Evolutionary conservation across 371 early-diverging fungal genomes (phyloP).

Genomic region (Homolaphlyctis polyrhiza): DNA sequence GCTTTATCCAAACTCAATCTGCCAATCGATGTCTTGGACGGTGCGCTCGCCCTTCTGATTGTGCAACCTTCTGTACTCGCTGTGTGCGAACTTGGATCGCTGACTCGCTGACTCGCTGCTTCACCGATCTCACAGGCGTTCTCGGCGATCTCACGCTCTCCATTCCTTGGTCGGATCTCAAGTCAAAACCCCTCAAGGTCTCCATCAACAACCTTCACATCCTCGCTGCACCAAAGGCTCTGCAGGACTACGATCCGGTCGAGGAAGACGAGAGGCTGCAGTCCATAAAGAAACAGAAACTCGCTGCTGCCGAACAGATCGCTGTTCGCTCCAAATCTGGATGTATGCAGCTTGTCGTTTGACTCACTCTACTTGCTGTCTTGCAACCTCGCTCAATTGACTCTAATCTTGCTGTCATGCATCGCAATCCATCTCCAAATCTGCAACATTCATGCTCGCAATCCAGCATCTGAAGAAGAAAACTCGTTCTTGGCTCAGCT

Average conservation of each 20-base stretch:
- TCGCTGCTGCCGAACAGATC: constrained; percentile 76
- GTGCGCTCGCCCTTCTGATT: constrained; percentile 33
- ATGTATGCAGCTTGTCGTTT: too few species aligned
- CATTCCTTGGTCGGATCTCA: constrained; percentile 96
- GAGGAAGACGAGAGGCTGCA: constrained; percentile 76
- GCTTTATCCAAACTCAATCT: constrained; percentile 91
- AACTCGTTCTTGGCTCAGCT: constrained; percentile 56
- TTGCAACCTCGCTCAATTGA: too few species aligned
- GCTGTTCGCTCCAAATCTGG: constrained; percentile 23
- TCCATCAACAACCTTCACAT: constrained; percentile 84
- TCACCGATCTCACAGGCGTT: constrained; percentile 54
- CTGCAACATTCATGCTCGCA: too few species aligned
- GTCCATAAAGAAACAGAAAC: constrained; percentile 74
- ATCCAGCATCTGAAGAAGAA: constrained; percentile 16
- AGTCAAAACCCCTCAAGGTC: constrained; percentile 86
- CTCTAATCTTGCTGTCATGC: too few species aligned
- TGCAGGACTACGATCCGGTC: constrained; percentile 71
- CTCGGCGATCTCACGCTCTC: constrained; percentile 87
- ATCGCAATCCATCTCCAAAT: too few species aligned
- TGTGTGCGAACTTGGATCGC: not conserved
- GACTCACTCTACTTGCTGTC: too few species aligned
- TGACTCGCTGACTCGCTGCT: not conserved
- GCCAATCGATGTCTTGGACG: constrained; percentile 90
- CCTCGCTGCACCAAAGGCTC: constrained; percentile 78
- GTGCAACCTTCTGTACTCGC: not conserved